Evolutionary conservation across 495 filamentous ascomycete species (phyloP).

Genomic region (Parmelia sp.): DNA sequence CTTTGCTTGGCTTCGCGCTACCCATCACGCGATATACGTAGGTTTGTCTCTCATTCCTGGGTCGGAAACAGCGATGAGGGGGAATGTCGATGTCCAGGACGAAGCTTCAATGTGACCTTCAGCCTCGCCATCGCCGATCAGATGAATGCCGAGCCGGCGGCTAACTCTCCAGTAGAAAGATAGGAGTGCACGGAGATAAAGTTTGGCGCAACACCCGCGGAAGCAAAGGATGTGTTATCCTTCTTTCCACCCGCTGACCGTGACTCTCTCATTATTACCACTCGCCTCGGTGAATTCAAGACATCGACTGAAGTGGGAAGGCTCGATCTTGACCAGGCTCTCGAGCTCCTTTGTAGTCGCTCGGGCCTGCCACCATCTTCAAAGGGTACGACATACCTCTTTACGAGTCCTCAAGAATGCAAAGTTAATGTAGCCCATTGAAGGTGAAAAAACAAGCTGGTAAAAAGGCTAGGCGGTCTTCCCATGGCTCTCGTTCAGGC

Average conservation of each 20-base stretch:
- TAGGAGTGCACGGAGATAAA: too few species aligned
- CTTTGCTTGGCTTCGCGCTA: background rate
- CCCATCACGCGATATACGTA: too few species aligned
- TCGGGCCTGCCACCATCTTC: conserved; percentile 29
- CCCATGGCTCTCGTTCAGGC: conserved; percentile 3
- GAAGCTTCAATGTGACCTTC: too few species aligned
- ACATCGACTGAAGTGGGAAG: conserved; percentile 26
- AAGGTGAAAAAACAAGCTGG: background rate
- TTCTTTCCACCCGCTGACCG: conserved; percentile 36
- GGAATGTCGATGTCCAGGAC: too few species aligned
- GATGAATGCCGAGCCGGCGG: too few species aligned
- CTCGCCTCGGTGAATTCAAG: conserved; percentile 33
- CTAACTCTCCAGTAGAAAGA: too few species aligned
- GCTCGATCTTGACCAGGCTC: conserved; percentile 23
- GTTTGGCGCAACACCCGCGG: too few species aligned
- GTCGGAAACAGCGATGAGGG: too few species aligned
- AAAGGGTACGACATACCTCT: conserved; percentile 11
- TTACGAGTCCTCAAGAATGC: background rate
- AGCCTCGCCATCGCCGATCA: too few species aligned
- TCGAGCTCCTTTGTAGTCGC: conserved; percentile 25
- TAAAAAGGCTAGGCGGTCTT: background rate
- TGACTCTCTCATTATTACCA: conserved; percentile 40
- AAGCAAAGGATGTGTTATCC: conserved; percentile 4
- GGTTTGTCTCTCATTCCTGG: too few species aligned
- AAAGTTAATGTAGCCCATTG: conserved; percentile 5